Base-by-base conservation (phyloP, 768 basidiomycete species). In the Lentinula detonsa region DNA sequence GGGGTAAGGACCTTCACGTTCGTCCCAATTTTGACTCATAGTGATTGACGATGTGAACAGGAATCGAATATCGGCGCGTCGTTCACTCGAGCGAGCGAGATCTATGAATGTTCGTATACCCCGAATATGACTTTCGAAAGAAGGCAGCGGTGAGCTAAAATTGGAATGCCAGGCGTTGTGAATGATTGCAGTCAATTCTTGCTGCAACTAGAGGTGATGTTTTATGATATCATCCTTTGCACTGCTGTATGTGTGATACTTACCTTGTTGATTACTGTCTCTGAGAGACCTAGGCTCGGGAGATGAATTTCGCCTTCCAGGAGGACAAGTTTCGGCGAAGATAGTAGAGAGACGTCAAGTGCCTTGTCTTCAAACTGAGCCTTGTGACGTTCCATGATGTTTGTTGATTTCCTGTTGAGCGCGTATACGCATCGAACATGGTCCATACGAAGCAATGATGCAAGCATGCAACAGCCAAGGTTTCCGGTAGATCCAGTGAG, bases 151-250 rank as follows among this genome's bases (percentile, higher is more conserved):
- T 0, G 77, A 67, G 42, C 74, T 74, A 62, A 81, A 79, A 65
- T 81, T 76, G 51, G 81, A 70, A 0, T 71, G 70, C 80, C 79
- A 80, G 5, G 78, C 76, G 42, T 68, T 71, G 43, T 73, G 69
- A 5, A 74, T 67, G 62, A 75, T 66, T 9, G 62, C 37, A 3
- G 67, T 72, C 6, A 67, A 60, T 7, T 65, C 64, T 37, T 63
- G 64, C 16, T 35, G 49, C 8, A 51, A 33, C 65, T 40, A 23
- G 13, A 35, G 13, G 16, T 21, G 18, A 28, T 21, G 16, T 15
- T 67, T 21, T 40, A 52, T 15, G 15, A 40, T 40, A 10, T 15
- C 45, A 58, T 0, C 28, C 3, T 28, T 28, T 28, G 28, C 28
- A 28, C 28, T 28, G 28, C 28, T 28, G 28, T 28, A 28, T 28